Evolutionary conservation across 352 stramenopile genomes (phyloP).

Genomic region (Phytopythium ostracodes): DNA sequence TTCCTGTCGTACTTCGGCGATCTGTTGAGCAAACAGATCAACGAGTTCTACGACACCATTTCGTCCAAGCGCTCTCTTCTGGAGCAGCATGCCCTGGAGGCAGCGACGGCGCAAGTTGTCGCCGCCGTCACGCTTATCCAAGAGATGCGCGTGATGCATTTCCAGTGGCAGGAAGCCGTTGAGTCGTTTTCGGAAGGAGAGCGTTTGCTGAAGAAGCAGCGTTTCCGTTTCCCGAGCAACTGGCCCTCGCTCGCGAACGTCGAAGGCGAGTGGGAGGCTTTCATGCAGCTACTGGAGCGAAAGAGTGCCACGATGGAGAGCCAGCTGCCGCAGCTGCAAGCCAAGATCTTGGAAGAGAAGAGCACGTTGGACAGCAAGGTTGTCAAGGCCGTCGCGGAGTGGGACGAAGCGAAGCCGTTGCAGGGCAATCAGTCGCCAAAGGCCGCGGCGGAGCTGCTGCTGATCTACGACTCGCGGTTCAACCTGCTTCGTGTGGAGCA

Average conservation of each 20-base stretch:
- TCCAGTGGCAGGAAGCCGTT: slow-evolving; percentile 71
- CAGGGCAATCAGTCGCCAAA: slow-evolving; percentile 71
- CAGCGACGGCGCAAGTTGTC: slow-evolving; percentile 95
- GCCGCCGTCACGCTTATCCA: slow-evolving; percentile 88
- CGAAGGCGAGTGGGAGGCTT: slow-evolving; percentile 95
- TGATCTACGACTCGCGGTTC: slow-evolving; percentile 83
- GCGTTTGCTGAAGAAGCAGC: slow-evolving; percentile 94
- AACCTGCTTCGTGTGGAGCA: slow-evolving; percentile 88
- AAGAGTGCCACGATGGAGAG: slow-evolving; percentile 95
- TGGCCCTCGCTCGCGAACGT: slow-evolving; percentile 97
- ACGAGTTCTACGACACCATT: slow-evolving; percentile 83
- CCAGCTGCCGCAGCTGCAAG: slow-evolving; percentile 95
- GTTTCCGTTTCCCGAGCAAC: slow-evolving; percentile 92
- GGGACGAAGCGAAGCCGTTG: slow-evolving; percentile 77
- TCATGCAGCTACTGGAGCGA: slow-evolving; percentile 86
- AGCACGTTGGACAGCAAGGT: slow-evolving; percentile 85
- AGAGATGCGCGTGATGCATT: slow-evolving; percentile 77
- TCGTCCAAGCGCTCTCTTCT: slow-evolving; percentile 85
- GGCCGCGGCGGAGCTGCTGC: slow-evolving; percentile 69
- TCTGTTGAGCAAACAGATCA: slow-evolving; percentile 93
- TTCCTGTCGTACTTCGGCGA: slow-evolving; percentile 95
- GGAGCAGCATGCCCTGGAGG: slow-evolving; percentile 95
- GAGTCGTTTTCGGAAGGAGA: slow-evolving; percentile 94
- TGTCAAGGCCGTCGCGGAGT: slow-evolving; percentile 64
- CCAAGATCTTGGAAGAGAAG: slow-evolving; percentile 97